Percentiles rank a stretch among this genome's conserved stretches.
Conservation (phyloP, 495 filamentous ascomycete species). For the Penicillium alfredii region DNA sequence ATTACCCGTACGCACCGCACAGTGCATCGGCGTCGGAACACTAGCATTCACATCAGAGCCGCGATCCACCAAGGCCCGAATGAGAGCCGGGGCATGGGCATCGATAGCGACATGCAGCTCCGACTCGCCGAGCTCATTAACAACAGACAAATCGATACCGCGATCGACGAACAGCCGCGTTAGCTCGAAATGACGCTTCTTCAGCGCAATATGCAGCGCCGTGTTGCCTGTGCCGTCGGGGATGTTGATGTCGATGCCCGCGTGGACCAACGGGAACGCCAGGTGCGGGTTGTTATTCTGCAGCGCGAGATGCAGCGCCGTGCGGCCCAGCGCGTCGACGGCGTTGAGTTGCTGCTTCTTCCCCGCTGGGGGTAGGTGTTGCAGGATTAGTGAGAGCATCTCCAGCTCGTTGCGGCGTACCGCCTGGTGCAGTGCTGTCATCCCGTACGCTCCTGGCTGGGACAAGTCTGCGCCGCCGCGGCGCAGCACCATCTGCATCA, state of each 20-base stretch:
- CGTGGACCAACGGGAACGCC: background rate
- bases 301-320: conserved; percentile 1
- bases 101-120: too few species aligned
- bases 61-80: too few species aligned
- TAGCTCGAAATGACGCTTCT: too few species aligned
- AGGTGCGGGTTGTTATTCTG: background rate
- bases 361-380: background rate
- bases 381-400: background rate
- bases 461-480: background rate
- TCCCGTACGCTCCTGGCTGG: background rate
- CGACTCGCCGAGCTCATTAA: too few species aligned
- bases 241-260: conserved; percentile 1
- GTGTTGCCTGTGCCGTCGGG: conserved; percentile 1
- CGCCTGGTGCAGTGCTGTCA: conserved; percentile 1
- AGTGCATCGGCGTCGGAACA: too few species aligned
- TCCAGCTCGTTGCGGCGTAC: background rate
- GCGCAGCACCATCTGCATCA: too few species aligned
- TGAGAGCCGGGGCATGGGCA: too few species aligned
- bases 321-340: background rate
- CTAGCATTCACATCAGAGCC: too few species aligned
- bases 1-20: too few species aligned
- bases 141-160: too few species aligned
- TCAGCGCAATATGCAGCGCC: conserved; percentile 6
- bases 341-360: too few species aligned
- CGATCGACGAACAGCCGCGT: too few species aligned